Evolutionary conservation across 1,284 basidiomycete species (phyloP), one percentile per base, ranked within the genome.

Genomic region (Cryptococcus jaspeensis): DNA sequence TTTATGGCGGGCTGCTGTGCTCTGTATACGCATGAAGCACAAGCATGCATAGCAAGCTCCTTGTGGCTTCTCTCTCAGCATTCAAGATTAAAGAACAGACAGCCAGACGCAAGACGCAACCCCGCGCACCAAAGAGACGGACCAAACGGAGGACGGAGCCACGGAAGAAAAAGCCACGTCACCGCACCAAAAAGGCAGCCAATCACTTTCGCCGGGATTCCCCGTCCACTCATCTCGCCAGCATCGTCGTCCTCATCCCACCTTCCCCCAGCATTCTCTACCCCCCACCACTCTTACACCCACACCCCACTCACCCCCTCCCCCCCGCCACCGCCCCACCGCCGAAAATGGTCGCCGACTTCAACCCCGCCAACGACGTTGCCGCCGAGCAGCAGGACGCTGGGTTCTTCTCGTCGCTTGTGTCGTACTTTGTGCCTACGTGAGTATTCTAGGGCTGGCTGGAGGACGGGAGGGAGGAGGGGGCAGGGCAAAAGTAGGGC

Each of bases 321-420:
- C 32, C 32, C 16, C 45, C 18, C 40, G 11, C 22, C 23, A 13
- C 40, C 44, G 16, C 42, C 22, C 11, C n/a, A n/a, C n/a, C n/a
- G n/a, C n/a, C 5, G 39, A 61, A 61, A 55, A 60, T 61, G 59
- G 59, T 53, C 44, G 49, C 50, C 36, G 52, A 57, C 35, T 50
- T 48, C 47, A 22, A 56, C 25, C 37, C 46, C 46, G 38, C 53
- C 32, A 16, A 36, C 47, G 25, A 51, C 22, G 52, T 41, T 38
- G 41, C 59, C 18, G 44, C 42, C 20, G 40, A 53, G 36, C 45
- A 50, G 36, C 46, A 57, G 46, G 52, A 60, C 40, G 49, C 65
- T 36, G 71, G 69, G 25, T 49, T 73, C 46, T 48, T 48, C 35
- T 23, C 22, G n/a, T 23, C 16, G n/a, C 32, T 48, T 22, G 46